Percentiles rank a stretch among this genome's conserved stretches.
These are phyloP conservation scores for Diaporthe citriasiana DNA, from an alignment of 2,329 filamentous ascomycete species.

Conservation along the genomic window DNA sequence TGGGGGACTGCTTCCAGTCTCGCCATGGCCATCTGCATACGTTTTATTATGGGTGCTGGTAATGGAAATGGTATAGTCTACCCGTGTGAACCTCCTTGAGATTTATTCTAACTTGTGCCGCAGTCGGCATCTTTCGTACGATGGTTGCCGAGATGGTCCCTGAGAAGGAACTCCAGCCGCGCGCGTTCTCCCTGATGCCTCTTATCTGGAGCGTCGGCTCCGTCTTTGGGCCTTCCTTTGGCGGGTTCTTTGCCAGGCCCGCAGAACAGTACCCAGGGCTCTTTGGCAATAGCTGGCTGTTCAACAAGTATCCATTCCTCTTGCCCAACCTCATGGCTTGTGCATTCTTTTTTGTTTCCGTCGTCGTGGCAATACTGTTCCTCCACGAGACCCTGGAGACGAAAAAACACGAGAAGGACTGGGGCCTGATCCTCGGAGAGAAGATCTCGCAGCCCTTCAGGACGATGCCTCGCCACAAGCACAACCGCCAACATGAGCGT, in stretches of 20 bases:
- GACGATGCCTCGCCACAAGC: constrained; percentile 45
- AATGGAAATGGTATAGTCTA: constrained; percentile 81
- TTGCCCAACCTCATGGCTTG: constrained; percentile 87
- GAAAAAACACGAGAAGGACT: constrained; percentile 77
- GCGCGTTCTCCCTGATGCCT: constrained; percentile 94
- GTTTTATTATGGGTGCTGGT: constrained; percentile 83
- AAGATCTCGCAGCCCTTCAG: constrained; percentile 64
- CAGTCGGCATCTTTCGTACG: constrained; percentile 90
- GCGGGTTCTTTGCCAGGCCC: constrained; percentile 87
- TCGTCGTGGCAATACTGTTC: constrained; percentile 82
- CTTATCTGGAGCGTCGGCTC: constrained; percentile 89
- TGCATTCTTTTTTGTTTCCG: constrained; percentile 82
- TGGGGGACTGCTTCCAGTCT: constrained; percentile 89
- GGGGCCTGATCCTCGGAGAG: constrained; percentile 80
- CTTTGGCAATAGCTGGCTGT: constrained; percentile 77
- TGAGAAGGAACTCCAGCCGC: constrained; percentile 86
- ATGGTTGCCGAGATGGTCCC: constrained; percentile 95
- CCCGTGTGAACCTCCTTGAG: constrained; percentile 41
- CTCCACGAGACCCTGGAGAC: constrained; percentile 87
- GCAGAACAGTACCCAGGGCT: constrained; percentile 78
- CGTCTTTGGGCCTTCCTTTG: constrained; percentile 89
- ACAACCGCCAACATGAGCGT: constrained; percentile 45
- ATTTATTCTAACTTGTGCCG: background rate
- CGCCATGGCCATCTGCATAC: constrained; percentile 82
- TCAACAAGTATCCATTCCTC: constrained; percentile 84